These are phyloP conservation scores for Fusarium equiseti DNA, from an alignment of 2,329 filamentous ascomycete genomes.

Conservation along the genomic window DNA sequence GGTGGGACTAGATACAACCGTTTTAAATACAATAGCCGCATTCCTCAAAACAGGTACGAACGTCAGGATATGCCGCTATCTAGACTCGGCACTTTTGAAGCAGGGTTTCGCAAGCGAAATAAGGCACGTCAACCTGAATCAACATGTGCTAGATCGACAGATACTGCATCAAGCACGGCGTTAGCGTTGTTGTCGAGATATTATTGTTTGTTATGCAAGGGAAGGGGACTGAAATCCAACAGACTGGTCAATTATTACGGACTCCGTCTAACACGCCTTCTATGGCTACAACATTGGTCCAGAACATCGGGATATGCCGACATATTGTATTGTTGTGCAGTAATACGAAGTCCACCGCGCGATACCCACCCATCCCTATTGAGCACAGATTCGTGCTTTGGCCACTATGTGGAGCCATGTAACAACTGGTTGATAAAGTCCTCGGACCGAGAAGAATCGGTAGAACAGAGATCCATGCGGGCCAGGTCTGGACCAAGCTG, in stretches of 20 bases:
- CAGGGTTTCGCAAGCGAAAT: not conserved
- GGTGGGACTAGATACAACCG: not conserved
- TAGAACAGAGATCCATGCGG: not conserved
- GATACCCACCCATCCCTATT: no score
- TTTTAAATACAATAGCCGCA: not conserved
- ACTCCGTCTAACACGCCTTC: no score
- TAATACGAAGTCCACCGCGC: no score
- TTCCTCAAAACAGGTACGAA: not conserved
- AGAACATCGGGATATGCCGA: no score
- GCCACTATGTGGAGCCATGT: not conserved
- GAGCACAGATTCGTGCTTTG: no score
- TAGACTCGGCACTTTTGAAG: not conserved
- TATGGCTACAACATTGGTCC: no score
- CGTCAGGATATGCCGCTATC: not conserved
- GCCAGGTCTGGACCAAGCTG: not conserved
- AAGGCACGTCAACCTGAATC: not conserved
- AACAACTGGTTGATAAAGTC: not conserved
- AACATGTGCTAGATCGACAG: not conserved
- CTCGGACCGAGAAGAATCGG: not conserved
- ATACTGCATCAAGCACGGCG: not conserved
- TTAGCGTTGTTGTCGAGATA: not conserved
- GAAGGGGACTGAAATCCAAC: no score
- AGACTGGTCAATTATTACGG: no score
- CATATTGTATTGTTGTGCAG: no score
- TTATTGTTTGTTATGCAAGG: not conserved